Base-by-base conservation (phyloP, 441 rosid species). In the Erodium trifolium region DNA sequence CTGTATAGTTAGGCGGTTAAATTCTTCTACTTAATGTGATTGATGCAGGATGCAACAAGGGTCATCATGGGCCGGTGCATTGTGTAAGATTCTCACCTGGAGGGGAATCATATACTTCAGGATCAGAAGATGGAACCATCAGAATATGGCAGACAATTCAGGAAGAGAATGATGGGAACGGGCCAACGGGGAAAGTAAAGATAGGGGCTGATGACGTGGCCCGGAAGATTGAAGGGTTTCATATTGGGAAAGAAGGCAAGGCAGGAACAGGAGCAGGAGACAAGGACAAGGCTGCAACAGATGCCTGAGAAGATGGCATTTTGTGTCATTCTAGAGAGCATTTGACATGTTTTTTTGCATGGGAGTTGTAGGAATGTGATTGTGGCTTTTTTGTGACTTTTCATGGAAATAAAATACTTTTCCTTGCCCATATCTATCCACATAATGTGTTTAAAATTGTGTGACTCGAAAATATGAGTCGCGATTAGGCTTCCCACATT, bases 21-120 rank as follows among this genome's bases (percentile, higher is more conserved):
- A 41, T 41, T 8, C 10, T 41, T 41, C 7, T 41, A 41, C 47
- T 41, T 45, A 45, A 45, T 63, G 76, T 31, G 47, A 53, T 64
- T 62, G 57, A 17, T 80, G 78, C 70, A 94, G 97, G 87, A 65
- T 94, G 98, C 86, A 92, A 94, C 80, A 94, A 94, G 83, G 99
- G 99, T 72, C 99, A 94, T 81, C 99, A 92, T 41, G 99, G 99
- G 75, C 96, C 97, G 65, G 91, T 94, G 55, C 98, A 94, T 70
- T 94, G 97, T 13, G 80, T 92, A 67, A 87, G 97, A 57, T 94
- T 90, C 76, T 84, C 97, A 0, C 98, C 98, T 6, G 99, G 87
- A 66, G 99, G 98, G 68, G 96, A 89, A 77, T 92, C 98, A 23
- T 92, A 92, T 74, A 94, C 94, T 6, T 92, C 98, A 4, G 99